A percentile compares a stretch with the other conserved stretches of the same genome.
phyloP scores from a whole-genome alignment of 352 stramenopile species.

The Phytopythium kandeliae region DNA sequence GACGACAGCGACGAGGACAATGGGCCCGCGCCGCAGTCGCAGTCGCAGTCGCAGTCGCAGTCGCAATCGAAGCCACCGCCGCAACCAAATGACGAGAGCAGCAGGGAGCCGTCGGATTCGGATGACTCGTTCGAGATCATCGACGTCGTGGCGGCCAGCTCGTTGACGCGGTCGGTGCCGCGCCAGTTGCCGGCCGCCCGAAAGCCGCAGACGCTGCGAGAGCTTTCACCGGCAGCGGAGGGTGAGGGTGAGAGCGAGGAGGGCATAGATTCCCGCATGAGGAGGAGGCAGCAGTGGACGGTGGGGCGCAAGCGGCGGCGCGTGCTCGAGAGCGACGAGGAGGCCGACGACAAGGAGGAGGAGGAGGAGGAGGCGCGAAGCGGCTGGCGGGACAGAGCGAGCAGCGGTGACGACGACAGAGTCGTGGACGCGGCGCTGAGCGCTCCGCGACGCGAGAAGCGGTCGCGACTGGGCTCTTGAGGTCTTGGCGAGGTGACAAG shows the following conservation, averaged over 20 bases:
- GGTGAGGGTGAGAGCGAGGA: neutral
- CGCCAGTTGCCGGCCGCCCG: no score
- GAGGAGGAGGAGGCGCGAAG: neutral
- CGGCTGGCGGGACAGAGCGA: no score
- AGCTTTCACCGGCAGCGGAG: neutral
- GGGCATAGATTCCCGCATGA: neutral
- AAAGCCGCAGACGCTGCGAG: no score
- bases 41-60: no score
- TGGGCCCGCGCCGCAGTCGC: no score
- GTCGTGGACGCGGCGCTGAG: neutral
- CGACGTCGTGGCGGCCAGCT: neutral
- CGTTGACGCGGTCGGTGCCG: no score
- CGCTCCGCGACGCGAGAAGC: neutral
- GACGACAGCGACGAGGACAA: neutral
- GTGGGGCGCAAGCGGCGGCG: neutral
- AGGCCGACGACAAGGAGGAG: neutral
- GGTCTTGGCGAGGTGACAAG: no score
- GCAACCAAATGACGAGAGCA: neutral
- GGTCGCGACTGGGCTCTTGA: no score
- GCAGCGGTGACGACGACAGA: neutral
- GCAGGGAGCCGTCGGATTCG: neutral
- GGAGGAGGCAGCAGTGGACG: neutral
- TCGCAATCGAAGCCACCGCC: neutral
- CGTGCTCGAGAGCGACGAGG: neutral
- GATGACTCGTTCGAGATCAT: neutral